Percentiles rank a stretch among this genome's conserved stretches.
Conservation (phyloP, 441 rosid species). For the Erysimum cheiri region DNA sequence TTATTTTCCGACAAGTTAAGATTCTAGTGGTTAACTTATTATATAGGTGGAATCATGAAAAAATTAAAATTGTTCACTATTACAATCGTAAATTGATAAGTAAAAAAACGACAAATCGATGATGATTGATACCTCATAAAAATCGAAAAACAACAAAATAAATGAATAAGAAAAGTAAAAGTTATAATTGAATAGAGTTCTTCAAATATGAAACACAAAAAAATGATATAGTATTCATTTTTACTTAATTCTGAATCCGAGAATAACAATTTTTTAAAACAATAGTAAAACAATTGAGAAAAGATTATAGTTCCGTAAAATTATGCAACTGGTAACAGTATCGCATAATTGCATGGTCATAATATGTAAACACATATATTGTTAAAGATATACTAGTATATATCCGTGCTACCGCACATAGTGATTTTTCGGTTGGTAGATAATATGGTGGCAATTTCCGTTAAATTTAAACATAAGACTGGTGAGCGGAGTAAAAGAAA, state of each 20-base stretch:
- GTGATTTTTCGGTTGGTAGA: too few relatives aligned
- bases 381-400: too few relatives aligned
- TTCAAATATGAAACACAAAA: neutral
- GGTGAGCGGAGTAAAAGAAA: too few relatives aligned
- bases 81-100: constrained; percentile 11
- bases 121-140: neutral
- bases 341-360: too few relatives aligned
- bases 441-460: too few relatives aligned
- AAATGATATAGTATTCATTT: neutral
- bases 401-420: too few relatives aligned
- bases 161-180: neutral
- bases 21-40: neutral
- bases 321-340: neutral
- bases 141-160: neutral
- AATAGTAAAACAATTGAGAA: neutral
- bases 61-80: neutral
- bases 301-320: neutral
- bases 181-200: neutral
- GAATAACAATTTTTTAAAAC: neutral
- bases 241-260: neutral
- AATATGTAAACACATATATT: too few relatives aligned
- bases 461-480: too few relatives aligned
- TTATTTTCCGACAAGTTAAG: constrained; percentile 17
- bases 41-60: constrained; percentile 4
- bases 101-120: neutral